A percentile compares a stretch with the other conserved stretches of the same genome.
Conservation (phyloP, 192 early-diverging fungal species). For the Thoreauomyces humboldtii region DNA sequence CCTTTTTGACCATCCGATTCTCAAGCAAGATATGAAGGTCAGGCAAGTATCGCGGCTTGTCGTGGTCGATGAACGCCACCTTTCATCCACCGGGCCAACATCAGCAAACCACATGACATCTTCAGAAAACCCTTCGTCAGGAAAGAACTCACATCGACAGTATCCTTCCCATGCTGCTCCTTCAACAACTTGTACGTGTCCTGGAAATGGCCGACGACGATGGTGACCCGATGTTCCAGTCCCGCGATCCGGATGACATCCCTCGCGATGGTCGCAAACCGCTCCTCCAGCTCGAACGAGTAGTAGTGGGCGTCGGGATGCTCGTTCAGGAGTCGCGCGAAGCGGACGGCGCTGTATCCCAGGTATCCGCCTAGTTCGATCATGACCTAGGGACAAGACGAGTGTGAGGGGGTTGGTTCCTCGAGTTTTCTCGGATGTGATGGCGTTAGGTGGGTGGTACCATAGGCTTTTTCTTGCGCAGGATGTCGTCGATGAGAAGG, state of each 20-base stretch:
- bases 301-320: not conserved
- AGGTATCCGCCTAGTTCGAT: not conserved
- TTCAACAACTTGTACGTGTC: conserved; percentile 4
- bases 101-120: no score
- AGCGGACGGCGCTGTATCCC: conserved; percentile 17
- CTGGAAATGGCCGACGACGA: conserved; percentile 11
- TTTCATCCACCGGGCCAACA: not conserved
- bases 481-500: not conserved
- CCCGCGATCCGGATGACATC: conserved; percentile 12
- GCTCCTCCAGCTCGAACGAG: conserved; percentile 8
- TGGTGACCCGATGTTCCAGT: not conserved
- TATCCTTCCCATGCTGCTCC: not conserved
- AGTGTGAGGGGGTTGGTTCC: no score
- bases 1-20: no score
- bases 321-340: not conserved
- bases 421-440: no score
- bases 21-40: conserved; percentile 14
- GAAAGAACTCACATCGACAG: conserved; percentile 16
- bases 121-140: no score
- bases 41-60: not conserved
- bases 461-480: not conserved
- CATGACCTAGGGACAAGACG: not conserved
- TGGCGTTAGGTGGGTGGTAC: no score
- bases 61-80: conserved; percentile 26
- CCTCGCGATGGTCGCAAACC: not conserved